Percentiles rank a stretch among this genome's conserved stretches.
Conservation (phyloP, 441 rosid genomes). For the Erodium texanum region DNA sequence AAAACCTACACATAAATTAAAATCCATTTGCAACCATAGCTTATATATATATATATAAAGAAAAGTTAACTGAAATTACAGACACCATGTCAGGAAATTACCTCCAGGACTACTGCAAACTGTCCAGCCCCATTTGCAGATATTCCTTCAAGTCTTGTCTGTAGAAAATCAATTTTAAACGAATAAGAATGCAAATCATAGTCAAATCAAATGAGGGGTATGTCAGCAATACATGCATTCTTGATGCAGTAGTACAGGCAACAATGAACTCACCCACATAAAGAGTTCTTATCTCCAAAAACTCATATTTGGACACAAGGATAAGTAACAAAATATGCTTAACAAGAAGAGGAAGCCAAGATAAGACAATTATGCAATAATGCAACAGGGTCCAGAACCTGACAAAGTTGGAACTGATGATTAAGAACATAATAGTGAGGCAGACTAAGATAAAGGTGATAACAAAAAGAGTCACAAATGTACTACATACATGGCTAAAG, state of each 20-base stretch:
- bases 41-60: not conserved
- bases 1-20: too few species aligned
- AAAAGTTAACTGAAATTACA: not conserved
- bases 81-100: slow-evolving; percentile 18
- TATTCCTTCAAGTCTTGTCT: slow-evolving; percentile 76
- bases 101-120: slow-evolving; percentile 80
- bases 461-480: too few species aligned
- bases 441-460: too few species aligned
- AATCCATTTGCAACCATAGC: too few species aligned
- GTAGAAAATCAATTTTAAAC: slow-evolving; percentile 12
- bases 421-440: too few species aligned
- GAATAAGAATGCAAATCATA: not conserved
- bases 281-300: not conserved
- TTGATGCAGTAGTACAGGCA: too few species aligned
- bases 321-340: too few species aligned
- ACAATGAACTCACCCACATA: not conserved
- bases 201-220: too few species aligned
- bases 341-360: not conserved
- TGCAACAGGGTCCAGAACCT: not conserved
- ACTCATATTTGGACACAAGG: not conserved
- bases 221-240: not conserved
- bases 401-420: too few species aligned
- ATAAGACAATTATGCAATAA: not conserved
- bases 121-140: slow-evolving; percentile 47
- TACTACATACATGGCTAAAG: too few species aligned